Conservation (phyloP, 495 filamentous ascomycete genomes). For the Trichoderma parareesei region DNA sequence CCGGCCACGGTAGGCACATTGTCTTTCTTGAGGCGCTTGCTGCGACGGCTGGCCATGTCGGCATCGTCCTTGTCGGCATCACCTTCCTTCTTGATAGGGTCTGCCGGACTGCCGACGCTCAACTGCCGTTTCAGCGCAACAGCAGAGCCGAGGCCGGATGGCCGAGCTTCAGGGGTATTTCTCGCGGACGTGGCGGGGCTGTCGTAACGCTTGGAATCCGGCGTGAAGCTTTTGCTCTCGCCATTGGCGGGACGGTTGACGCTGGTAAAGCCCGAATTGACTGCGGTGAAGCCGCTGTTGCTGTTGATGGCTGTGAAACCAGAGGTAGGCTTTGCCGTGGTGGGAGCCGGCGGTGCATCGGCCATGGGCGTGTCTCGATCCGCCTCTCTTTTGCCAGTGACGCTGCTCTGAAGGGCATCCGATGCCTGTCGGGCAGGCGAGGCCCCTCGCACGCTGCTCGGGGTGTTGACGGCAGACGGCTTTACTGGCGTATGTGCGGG, state of each 20-base stretch:
- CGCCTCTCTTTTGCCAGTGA: conserved; percentile 42
- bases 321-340: conserved; percentile 28
- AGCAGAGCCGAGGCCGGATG: conserved; percentile 41
- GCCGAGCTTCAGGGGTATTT: conserved; percentile 51
- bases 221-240: conserved; percentile 32
- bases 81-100: conserved; percentile 47
- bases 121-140: conserved; percentile 72
- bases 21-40: conserved; percentile 92
- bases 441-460: conserved; percentile 54
- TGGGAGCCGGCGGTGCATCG: conserved; percentile 41
- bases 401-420: conserved; percentile 55
- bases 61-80: conserved; percentile 56
- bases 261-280: conserved; percentile 66
- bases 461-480: conserved; percentile 60
- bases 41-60: conserved; percentile 72
- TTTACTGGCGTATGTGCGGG: conserved; percentile 81
- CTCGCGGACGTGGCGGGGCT: conserved; percentile 48
- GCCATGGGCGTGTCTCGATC: conserved; percentile 46
- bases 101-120: conserved; percentile 58
- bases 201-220: conserved; percentile 36
- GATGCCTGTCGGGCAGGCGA: conserved; percentile 66
- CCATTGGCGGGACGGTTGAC: conserved; percentile 48
- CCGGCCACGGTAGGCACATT: conserved; percentile 83
- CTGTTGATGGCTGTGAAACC: conserved; percentile 82
- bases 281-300: conserved; percentile 33